phyloP scores from a whole-genome alignment of 495 filamentous ascomycete species.

The Saxispiralis lemnorum region DNA sequence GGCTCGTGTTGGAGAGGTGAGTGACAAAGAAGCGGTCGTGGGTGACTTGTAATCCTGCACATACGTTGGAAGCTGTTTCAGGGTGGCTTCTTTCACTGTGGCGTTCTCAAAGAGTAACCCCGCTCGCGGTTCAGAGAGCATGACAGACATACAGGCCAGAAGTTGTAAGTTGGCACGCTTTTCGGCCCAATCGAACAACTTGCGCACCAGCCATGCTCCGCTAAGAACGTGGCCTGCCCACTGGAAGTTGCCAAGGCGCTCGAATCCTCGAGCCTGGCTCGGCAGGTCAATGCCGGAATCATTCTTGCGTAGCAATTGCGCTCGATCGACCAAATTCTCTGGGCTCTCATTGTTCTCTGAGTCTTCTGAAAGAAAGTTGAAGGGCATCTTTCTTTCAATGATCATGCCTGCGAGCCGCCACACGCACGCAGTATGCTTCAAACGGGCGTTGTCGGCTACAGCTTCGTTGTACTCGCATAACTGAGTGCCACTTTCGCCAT shows the following conservation, averaged over 20 bases:
- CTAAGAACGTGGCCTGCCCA: conserved; percentile 77
- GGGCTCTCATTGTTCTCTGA: no score
- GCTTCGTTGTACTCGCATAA: conserved; percentile 69
- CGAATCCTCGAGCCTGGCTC: conserved; percentile 7
- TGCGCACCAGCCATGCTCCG: conserved; percentile 47
- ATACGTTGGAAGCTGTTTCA: background rate
- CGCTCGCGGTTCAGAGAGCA: conserved; percentile 3
- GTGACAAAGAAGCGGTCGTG: no score
- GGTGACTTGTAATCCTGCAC: background rate
- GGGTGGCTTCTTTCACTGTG: background rate
- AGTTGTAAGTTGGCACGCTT: conserved; percentile 6
- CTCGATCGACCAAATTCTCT: no score
- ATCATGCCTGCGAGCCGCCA: conserved; percentile 71
- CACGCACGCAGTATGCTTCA: conserved; percentile 56
- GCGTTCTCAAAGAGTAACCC: background rate
- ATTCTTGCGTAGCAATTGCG: conserved; percentile 11
- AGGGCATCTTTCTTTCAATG: conserved; percentile 52
- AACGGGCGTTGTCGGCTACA: conserved; percentile 57
- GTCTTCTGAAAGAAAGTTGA: background rate
- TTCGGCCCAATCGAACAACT: conserved; percentile 21
- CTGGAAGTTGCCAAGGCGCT: background rate
- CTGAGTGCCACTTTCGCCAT: conserved; percentile 35
- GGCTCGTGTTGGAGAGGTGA: background rate
- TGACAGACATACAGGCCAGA: conserved; percentile 9
- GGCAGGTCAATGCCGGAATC: conserved; percentile 18